Percentiles rank a stretch among this genome's conserved stretches.
phyloP scores from a whole-genome alignment of 768 basidiomycete species.

The Russula emetica region DNA sequence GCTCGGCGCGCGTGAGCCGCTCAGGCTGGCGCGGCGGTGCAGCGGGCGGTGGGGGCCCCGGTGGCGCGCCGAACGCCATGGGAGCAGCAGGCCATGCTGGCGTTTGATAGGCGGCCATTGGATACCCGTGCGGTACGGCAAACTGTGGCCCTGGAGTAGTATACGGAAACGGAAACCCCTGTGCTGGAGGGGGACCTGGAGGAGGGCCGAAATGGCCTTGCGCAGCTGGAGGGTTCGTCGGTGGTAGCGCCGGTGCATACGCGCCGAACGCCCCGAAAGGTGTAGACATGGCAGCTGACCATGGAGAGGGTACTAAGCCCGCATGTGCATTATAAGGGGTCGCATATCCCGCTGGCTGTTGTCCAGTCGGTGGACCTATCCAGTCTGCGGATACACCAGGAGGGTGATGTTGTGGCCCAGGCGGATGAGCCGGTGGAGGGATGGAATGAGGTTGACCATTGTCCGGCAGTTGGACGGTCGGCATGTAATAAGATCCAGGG shows the following conservation, averaged over 20 bases:
- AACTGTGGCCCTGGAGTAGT: constrained; percentile 18
- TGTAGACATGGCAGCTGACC: constrained; percentile 13
- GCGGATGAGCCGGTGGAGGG: constrained; percentile 15
- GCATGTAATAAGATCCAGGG: constrained; percentile 36
- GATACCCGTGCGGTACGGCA: constrained; percentile 20
- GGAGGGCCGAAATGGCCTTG: constrained; percentile 7
- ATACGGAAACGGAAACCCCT: constrained; percentile 19
- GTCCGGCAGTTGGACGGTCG: constrained; percentile 32
- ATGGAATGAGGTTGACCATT: neutral
- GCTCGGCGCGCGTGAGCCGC: constrained; percentile 32
- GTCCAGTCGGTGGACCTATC: constrained; percentile 29
- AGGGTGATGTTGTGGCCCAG: constrained; percentile 24
- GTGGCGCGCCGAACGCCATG: constrained; percentile 14
- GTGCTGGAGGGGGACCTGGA: constrained; percentile 3
- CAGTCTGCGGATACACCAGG: constrained; percentile 34
- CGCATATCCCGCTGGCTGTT: constrained; percentile 24
- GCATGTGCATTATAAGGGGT: constrained; percentile 11
- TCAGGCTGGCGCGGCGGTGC: constrained; percentile 31
- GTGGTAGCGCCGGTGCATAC: constrained; percentile 36
- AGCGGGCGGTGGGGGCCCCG: constrained; percentile 26
- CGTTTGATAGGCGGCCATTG: constrained; percentile 18
- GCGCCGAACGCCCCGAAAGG: constrained; percentile 31
- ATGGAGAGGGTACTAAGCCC: constrained; percentile 12
- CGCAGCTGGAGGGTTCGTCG: constrained; percentile 22
- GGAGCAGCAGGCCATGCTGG: constrained; percentile 9